Evolutionary conservation across 2,329 filamentous ascomycete species (phyloP).

Genomic region (Didymella lethalis): DNA sequence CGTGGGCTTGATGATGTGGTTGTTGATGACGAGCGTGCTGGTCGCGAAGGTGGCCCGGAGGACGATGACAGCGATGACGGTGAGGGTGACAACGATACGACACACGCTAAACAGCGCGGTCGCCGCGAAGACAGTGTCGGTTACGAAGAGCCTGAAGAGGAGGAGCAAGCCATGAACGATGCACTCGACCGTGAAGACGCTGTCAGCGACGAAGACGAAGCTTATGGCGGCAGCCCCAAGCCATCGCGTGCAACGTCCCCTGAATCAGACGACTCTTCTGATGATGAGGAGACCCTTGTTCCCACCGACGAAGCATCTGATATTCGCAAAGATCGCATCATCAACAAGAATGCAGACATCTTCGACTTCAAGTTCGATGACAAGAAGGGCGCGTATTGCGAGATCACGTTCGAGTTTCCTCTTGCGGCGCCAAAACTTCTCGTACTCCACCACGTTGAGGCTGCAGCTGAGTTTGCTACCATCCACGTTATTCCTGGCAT

Average conservation of each 20-base stretch:
- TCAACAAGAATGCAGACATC: slow-evolving; percentile 66
- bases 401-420: slow-evolving; percentile 83
- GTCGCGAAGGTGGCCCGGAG: slow-evolving; percentile 63
- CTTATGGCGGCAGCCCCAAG: slow-evolving; percentile 57
- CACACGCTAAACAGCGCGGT: slow-evolving; percentile 73
- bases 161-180: slow-evolving; percentile 77
- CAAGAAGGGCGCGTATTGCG: slow-evolving; percentile 74
- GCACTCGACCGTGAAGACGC: slow-evolving; percentile 68
- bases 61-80: slow-evolving; percentile 78
- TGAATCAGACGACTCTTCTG: slow-evolving; percentile 40
- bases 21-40: slow-evolving; percentile 48
- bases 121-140: slow-evolving; percentile 84
- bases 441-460: slow-evolving; percentile 89
- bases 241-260: slow-evolving; percentile 47
- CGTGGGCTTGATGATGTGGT: slow-evolving; percentile 63
- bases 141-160: slow-evolving; percentile 92
- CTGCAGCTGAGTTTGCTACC: slow-evolving; percentile 77
- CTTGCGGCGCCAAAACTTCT: slow-evolving; percentile 85
- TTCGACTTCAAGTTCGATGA: slow-evolving; percentile 83
- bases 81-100: slow-evolving; percentile 64
- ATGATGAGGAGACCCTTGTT: slow-evolving; percentile 33
- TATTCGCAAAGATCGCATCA: slow-evolving; percentile 47
- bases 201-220: slow-evolving; percentile 61
- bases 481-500: slow-evolving; percentile 87
- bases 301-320: slow-evolving; percentile 43